Evolutionary conservation across 228 moss, liverwort and hornwort species (phyloP).

Genomic region (Sphagnum magellanicum): DNA sequence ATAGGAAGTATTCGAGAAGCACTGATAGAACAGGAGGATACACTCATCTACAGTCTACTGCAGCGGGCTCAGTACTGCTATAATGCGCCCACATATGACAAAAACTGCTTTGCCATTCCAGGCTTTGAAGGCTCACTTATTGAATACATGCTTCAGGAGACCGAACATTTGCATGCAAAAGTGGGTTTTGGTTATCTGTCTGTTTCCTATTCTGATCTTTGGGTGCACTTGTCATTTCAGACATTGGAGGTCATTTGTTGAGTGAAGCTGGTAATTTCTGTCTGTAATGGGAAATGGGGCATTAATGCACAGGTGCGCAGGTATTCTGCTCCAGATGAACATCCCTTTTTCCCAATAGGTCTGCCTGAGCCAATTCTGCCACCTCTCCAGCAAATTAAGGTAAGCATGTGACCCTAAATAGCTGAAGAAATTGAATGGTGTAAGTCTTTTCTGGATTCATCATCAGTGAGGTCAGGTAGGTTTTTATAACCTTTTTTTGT

Average conservation of each 20-base stretch:
- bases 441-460: no score
- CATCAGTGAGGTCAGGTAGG: no score
- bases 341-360: constrained; percentile 62
- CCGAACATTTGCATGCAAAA: constrained; percentile 74
- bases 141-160: constrained; percentile 71
- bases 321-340: constrained; percentile 82
- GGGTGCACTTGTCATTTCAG: no score
- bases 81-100: constrained; percentile 71
- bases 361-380: constrained; percentile 71
- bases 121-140: constrained; percentile 68
- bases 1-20: constrained; percentile 68
- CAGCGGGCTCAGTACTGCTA: constrained; percentile 79
- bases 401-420: constrained; percentile 4
- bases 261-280: no score
- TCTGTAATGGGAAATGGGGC: no score
- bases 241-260: no score
- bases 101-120: constrained; percentile 37
- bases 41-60: constrained; percentile 73
- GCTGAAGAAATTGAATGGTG: no score
- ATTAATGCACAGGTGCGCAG: constrained; percentile 55
- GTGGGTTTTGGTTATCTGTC: constrained; percentile 22
- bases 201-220: neutral
- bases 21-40: constrained; percentile 86
- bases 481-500: neutral
- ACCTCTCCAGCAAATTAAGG: constrained; percentile 42